Percentiles rank a stretch among this genome's conserved stretches.
Evolutionary conservation across 371 early-diverging fungal species (phyloP).

Genomic region (Saksenaea oblongispora): DNA sequence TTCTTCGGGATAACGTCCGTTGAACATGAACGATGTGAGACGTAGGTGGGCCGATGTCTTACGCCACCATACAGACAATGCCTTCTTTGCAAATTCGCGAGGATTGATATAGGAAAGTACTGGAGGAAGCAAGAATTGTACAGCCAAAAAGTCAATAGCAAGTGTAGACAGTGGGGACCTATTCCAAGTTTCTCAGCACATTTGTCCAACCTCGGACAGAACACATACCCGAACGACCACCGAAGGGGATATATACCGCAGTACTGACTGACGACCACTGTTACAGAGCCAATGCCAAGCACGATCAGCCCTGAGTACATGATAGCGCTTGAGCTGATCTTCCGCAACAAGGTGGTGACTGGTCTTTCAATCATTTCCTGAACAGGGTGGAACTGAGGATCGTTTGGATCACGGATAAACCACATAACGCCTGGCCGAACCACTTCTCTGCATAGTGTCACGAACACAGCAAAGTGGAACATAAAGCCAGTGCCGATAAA

Average conservation of each 20-base stretch:
- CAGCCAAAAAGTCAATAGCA: slow-evolving; percentile 73
- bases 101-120: slow-evolving; percentile 61
- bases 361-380: slow-evolving; percentile 87
- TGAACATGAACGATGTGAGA: slow-evolving; percentile 85
- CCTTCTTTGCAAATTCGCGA: slow-evolving; percentile 45
- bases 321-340: slow-evolving; percentile 75
- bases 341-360: slow-evolving; percentile 70
- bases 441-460: slow-evolving; percentile 76
- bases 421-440: slow-evolving; percentile 93
- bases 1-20: slow-evolving; percentile 66
- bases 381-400: slow-evolving; percentile 91
- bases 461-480: slow-evolving; percentile 89
- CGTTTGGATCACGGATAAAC: slow-evolving; percentile 96
- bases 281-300: slow-evolving; percentile 66
- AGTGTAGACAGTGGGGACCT: slow-evolving; percentile 30
- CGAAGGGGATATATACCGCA: slow-evolving; percentile 54
- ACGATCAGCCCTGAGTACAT: slow-evolving; percentile 81
- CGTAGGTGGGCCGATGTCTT: slow-evolving; percentile 65
- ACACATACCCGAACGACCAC: slow-evolving; percentile 50
- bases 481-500: slow-evolving; percentile 90
- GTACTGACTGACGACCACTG: slow-evolving; percentile 37
- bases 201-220: not conserved
- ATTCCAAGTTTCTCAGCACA: slow-evolving; percentile 5
- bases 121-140: slow-evolving; percentile 76
- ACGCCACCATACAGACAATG: slow-evolving; percentile 71